Conservation (phyloP, 2,329 filamentous ascomycete genomes). For the Cladosporium oxysporum region DNA sequence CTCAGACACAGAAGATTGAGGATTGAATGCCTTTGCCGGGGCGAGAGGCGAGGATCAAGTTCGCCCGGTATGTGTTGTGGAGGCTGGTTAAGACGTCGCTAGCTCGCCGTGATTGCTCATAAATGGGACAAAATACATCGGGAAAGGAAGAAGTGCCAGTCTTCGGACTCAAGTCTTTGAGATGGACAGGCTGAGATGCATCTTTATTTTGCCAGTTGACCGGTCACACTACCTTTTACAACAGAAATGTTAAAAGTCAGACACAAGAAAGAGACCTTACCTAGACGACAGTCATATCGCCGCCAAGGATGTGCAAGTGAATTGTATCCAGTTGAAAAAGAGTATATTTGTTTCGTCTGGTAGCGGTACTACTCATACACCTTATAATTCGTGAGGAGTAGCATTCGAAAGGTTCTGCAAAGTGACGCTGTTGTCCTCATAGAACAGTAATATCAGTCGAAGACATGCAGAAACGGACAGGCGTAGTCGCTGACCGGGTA, state of each 20-base stretch:
- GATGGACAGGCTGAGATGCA: neutral
- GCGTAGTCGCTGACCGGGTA: neutral
- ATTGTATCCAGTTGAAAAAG: neutral
- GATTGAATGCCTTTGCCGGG: neutral
- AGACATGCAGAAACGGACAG: neutral
- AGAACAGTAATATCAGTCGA: neutral
- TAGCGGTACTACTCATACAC: neutral
- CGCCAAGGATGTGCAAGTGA: neutral
- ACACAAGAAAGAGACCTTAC: no score
- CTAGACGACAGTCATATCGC: no score
- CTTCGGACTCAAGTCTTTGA: neutral
- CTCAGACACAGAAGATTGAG: neutral
- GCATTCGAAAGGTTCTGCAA: neutral
- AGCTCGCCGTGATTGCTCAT: neutral
- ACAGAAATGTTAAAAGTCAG: neutral
- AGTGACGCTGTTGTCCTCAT: neutral
- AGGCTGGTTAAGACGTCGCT: neutral
- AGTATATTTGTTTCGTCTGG: neutral
- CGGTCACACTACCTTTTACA: neutral
- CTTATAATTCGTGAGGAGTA: neutral
- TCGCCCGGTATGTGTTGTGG: neutral
- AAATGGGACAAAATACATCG: neutral
- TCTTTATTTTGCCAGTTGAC: neutral
- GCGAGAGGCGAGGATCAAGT: no score
- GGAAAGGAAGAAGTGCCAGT: neutral